Evolutionary conservation across 345 rosid genomes (phyloP).

Genomic region (Arabidopsis arenosa): DNA sequence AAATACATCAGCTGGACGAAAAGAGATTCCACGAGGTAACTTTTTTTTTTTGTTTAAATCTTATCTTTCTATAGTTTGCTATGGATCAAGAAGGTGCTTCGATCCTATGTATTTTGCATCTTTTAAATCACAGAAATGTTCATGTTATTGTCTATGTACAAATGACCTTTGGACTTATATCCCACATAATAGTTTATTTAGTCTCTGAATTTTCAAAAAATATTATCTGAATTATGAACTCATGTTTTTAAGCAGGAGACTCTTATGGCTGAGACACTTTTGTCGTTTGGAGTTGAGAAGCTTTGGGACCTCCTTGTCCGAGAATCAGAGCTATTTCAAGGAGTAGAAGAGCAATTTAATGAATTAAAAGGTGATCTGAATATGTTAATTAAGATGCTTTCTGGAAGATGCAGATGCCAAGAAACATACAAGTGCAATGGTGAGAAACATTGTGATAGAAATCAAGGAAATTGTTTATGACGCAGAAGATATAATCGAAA

Average conservation of each 20-base stretch:
- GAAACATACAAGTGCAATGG: constrained; percentile 35
- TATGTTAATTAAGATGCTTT: constrained; percentile 42
- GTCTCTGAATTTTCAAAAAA: neutral
- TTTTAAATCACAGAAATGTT: neutral
- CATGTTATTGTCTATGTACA: neutral
- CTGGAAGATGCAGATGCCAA: constrained; percentile 43
- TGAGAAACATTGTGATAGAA: constrained; percentile 36
- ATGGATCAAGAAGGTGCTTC: neutral
- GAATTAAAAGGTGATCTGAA: constrained; percentile 31
- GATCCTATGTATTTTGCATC: neutral
- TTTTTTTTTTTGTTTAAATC: too few relatives aligned
- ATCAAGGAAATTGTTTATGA: constrained; percentile 41
- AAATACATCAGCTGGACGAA: neutral
- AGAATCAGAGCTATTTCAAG: neutral
- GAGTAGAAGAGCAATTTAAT: constrained; percentile 20
- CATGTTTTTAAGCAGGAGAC: neutral
- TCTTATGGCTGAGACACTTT: constrained; percentile 30
- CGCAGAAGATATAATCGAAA: constrained; percentile 42
- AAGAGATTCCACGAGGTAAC: neutral
- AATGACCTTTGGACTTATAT: too few relatives aligned
- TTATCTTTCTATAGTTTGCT: too few relatives aligned
- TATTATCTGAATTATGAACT: neutral
- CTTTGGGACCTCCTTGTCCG: constrained; percentile 25
- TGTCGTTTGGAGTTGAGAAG: constrained; percentile 35
- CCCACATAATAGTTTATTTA: neutral